These are phyloP conservation scores for Cyphellophora europaea DNA, from an alignment of 2,329 filamentous ascomycete genomes.

Conservation along the genomic window DNA sequence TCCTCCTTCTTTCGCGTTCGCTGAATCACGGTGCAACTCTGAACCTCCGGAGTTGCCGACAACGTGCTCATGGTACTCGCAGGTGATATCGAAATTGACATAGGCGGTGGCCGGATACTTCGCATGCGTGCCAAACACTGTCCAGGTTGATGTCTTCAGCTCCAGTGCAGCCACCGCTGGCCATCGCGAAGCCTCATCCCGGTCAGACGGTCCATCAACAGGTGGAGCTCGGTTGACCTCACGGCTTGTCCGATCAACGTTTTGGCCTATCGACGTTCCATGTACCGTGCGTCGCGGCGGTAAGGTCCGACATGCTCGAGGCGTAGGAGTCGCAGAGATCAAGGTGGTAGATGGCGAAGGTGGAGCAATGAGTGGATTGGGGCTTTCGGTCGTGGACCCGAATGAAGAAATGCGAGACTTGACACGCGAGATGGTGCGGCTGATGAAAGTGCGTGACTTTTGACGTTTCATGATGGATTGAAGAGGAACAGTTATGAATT, in stretches of 20 bases:
- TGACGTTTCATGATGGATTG: not conserved
- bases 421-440: slow-evolving; percentile 1
- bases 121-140: slow-evolving; percentile 3
- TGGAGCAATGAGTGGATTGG: not conserved
- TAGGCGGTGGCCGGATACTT: slow-evolving; percentile 8
- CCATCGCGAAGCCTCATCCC: not conserved
- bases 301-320: not conserved
- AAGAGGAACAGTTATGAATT: not conserved
- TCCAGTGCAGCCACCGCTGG: slow-evolving; percentile 6
- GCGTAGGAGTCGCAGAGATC: not conserved
- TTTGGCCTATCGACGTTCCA: not conserved
- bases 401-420: slow-evolving; percentile 1
- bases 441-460: not conserved
- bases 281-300: not conserved
- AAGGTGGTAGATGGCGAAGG: not conserved
- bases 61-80: slow-evolving; percentile 1
- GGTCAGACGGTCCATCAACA: not conserved
- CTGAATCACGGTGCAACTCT: not conserved
- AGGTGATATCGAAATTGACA: slow-evolving; percentile 8
- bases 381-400: not conserved
- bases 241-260: not conserved
- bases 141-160: slow-evolving; percentile 8
- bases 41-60: not conserved
- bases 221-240: not conserved
- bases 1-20: not conserved